phyloP scores from a whole-genome alignment of 805 yeast genomes.

The Starmerella sirachaensis region DNA sequence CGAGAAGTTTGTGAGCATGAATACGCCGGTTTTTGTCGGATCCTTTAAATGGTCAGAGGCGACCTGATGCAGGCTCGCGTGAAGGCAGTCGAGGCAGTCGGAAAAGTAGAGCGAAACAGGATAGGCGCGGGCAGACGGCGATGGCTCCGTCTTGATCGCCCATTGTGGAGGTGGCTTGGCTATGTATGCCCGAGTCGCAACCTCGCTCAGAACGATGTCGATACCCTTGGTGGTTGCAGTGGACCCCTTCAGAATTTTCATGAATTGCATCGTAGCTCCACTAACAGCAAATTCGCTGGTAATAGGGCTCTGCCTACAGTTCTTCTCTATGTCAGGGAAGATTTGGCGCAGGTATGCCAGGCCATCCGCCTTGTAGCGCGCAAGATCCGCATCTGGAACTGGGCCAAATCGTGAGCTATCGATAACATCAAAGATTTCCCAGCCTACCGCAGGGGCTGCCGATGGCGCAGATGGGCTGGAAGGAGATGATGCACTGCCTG shows the following conservation, averaged over 20 bases:
- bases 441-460: background rate
- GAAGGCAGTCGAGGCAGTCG: conserved; percentile 67
- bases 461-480: too few relatives aligned
- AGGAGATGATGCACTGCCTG: background rate
- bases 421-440: conserved; percentile 28
- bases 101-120: conserved; percentile 41
- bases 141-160: conserved; percentile 34
- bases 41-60: conserved; percentile 36
- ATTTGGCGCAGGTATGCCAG: conserved; percentile 32
- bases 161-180: conserved; percentile 47
- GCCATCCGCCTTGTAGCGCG: conserved; percentile 13
- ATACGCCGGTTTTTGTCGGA: conserved; percentile 30
- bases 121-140: conserved; percentile 36
- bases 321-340: conserved; percentile 40
- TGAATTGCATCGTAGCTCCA: conserved; percentile 58
- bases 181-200: conserved; percentile 58
- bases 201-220: conserved; percentile 36
- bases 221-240: conserved; percentile 51
- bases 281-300: conserved; percentile 62
- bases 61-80: conserved; percentile 45
- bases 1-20: conserved; percentile 29
- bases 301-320: conserved; percentile 34
- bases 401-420: conserved; percentile 5
- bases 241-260: conserved; percentile 53
- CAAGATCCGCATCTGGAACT: conserved; percentile 11